Base-by-base conservation (phyloP, 164 flowering plant species). In the Tetrastigma voinierianum region DNA sequence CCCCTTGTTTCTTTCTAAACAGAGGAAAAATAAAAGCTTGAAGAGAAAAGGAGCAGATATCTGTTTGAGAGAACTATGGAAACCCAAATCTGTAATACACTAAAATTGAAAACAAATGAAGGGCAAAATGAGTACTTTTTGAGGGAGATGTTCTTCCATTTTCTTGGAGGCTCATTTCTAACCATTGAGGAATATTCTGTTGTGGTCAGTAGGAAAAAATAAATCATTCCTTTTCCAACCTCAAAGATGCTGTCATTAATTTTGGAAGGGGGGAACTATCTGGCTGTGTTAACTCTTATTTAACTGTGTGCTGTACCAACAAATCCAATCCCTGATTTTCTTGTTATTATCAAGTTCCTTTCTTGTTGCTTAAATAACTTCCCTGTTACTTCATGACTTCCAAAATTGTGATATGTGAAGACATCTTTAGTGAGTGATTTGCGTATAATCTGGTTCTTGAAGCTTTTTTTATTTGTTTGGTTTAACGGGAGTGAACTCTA, bases 401-500 rank as follows among this genome's bases (percentile, higher is more conserved):
- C 45, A 43, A 59, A 59, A 11, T 10, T 40, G 49, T 17, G 21
- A 10, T n/a, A 16, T 15, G 10, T 4, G 6, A 18, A 43, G 46
- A 12, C 23, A 40, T 11, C 12, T 45, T 7, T 16, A 17, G 14
- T 24, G 20, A 17, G 14, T 24, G 20, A 14, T 59, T 9, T 62
- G 16, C 13, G 8, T 51, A 17, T 32, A 64, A 64, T 59, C 11
- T 25, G 52, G 16, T 13, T 48, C n/a, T 63, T 9, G 13, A 44
- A 9, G 11, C 20, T 25, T 7, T 55, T 10, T n/a, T n/a, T n/a
- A n/a, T n/a, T n/a, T n/a, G n/a, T n/a, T 19, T 43, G 32, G 23
- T 21, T 51, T 59, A 68, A 76, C 25, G 23, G 23, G 43, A 62
- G 47, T 54, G 65, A 12, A 60, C 46, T 60, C 16, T 74, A 57